Base-by-base conservation (phyloP, 352 stramenopile species). In the Phytopythium vexans region DNA sequence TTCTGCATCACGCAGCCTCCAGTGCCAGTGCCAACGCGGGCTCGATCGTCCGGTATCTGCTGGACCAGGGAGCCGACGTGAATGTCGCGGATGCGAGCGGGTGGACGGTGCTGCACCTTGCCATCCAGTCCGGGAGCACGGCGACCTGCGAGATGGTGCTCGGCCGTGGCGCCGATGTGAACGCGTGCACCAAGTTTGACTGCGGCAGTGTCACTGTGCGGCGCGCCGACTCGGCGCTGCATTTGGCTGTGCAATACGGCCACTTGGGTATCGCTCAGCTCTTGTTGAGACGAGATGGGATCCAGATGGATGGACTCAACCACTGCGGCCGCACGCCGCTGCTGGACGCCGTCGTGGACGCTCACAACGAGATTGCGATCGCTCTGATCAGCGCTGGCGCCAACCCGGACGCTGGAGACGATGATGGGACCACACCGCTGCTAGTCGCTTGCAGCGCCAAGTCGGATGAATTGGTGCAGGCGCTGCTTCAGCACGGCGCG, bases 1-100 rank as follows among this genome's bases (percentile, higher is more conserved):
- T 43, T 1, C 47, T 53, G 8, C 47, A 53, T 38, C 47, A 53
- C 35, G 47, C 47, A n/a, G 47, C 47, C 12, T 15, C 47, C 2
- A 53, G 47, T 27, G 37, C 47, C 16, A 53, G 47, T n/a, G 33
- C 47, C 12, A 16, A 36, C 6, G 35, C 34, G 2, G 12, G 33
- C 15, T 12, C 21, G 9, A 53, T 36, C 35, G 21, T 53, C 1
- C 35, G 43, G n/a, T 44, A 35, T 12, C 21, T 53, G 21, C 47
- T 53, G 6, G 11, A 34, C 2, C 35, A 33, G 16, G 21, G 12
- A 5, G 9, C 12, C 6, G 36, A 53, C 36, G 8, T 44, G 4
- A 12, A 53, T 38, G 47, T 15, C 1, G 36, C 7, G 3, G 47
- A 53, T 7, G 47, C 14, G n/a, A 44, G 36, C 6, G 47, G 47